phyloP scores from a whole-genome alignment of 345 rosid genomes.

The Arabidopsis suecica region DNA sequence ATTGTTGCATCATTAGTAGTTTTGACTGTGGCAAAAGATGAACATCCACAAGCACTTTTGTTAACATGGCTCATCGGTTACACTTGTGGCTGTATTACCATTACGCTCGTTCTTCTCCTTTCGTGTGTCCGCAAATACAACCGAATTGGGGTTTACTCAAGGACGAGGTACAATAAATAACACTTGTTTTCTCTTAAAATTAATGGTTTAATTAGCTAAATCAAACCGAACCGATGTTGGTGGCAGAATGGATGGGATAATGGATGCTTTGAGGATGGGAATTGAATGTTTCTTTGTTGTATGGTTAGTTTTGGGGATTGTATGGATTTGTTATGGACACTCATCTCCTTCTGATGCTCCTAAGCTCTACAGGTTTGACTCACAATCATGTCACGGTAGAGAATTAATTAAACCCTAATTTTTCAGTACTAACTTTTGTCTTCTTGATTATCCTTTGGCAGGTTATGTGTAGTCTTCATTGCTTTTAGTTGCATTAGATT shows the following conservation, averaged over 20 bases:
- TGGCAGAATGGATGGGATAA: constrained; percentile 8
- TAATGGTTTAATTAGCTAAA: neutral
- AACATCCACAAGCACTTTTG: constrained; percentile 24
- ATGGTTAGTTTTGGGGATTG: constrained; percentile 14
- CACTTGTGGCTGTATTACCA: constrained; percentile 26
- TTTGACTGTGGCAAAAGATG: constrained; percentile 18
- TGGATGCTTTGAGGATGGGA: neutral
- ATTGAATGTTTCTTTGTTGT: constrained; percentile 31
- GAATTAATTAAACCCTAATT: neutral
- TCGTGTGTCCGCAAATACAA: neutral
- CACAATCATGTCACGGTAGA: constrained; percentile 19
- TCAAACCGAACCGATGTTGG: constrained; percentile 18
- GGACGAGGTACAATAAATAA: constrained; percentile 4
- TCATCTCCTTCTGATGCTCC: constrained; percentile 32
- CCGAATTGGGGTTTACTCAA: neutral
- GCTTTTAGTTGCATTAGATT: constrained; percentile 25
- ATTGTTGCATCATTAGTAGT: constrained; percentile 27
- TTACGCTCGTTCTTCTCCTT: neutral
- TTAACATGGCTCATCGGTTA: constrained; percentile 30
- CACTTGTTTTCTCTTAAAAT: no score
- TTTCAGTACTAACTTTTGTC: constrained; percentile 20
- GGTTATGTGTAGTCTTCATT: constrained; percentile 30
- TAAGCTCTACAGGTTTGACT: constrained; percentile 15
- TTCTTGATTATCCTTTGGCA: neutral
- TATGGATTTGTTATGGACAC: constrained; percentile 1